Base-by-base conservation (phyloP, 176 grass and related monocot genomes). In the Dendrocalamus sinicus region DNA sequence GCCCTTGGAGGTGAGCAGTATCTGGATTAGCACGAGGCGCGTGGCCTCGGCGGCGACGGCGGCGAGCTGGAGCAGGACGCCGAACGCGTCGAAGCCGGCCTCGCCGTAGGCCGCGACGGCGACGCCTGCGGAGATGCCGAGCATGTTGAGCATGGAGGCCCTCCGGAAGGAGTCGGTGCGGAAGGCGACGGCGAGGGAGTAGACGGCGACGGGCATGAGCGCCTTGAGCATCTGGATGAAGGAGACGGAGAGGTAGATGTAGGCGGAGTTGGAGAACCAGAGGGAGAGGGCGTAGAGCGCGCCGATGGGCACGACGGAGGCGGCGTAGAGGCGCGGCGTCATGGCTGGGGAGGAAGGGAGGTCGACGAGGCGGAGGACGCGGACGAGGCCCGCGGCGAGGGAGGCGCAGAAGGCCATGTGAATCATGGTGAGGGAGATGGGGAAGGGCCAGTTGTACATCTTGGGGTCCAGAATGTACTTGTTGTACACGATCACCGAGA, bases 211-310 rank as follows among this genome's bases (percentile, higher is more conserved):
- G 5, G 96, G 96, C 96, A 98, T 98, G 77, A 98, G 93, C 30
- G 96, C 96, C 91, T 98, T 98, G 86, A 98, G 93, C 96, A 98
- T 98, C 88, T 98, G 96, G 88, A 98, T 98, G 88, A 98, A 98
- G 73, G 93, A 95, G 69, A 98, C 93, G 26, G 96, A 98, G 74
- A 98, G 96, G 90, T 98, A 98, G 91, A 98, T 98, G 91, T 98
- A 98, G 0, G 96, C 93, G 2, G 96, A 98, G 84, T 98, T 98
- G 71, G 96, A 95, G 91, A 98, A 98, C 96, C 96, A 98, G 77
- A 98, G 96, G 35, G 96, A 95, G 69, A 95, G 79, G 3, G 96
- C 85, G 91, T 98, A 98, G 70, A 98, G 93, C 66, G 91, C 96
- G 44, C 93, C 96, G 86, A 98, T 98, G 57, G 96, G 96, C 15